phyloP scores from a whole-genome alignment of 2,329 filamentous ascomycete species.

The Bertia moriformis region DNA sequence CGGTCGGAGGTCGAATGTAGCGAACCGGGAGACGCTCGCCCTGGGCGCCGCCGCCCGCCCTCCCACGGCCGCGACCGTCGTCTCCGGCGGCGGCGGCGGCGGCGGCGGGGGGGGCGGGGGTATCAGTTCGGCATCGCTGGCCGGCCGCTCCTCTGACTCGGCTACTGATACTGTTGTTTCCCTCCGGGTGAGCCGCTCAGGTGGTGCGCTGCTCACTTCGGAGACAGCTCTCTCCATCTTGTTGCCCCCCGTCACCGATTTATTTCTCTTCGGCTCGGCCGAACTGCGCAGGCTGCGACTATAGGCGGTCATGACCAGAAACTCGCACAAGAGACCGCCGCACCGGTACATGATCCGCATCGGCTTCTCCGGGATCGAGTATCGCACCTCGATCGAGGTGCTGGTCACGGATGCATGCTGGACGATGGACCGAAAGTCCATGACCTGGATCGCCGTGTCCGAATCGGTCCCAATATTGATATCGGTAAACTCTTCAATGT shows the following conservation, averaged over 20 bases:
- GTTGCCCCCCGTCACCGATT: constrained; percentile 13
- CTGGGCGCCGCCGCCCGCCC: constrained; percentile 15
- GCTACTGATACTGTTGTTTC: too few species aligned
- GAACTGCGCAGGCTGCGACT: constrained; percentile 32
- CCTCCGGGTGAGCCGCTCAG: too few species aligned
- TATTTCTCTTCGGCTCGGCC: constrained; percentile 25
- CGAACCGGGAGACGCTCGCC: constrained; percentile 18
- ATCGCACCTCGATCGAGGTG: constrained; percentile 51
- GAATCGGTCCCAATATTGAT: constrained; percentile 62
- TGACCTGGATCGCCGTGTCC: constrained; percentile 69
- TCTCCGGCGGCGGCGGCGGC: constrained; percentile 13
- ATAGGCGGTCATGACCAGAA: constrained; percentile 64
- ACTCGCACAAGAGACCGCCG: constrained; percentile 58
- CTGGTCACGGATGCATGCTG: constrained; percentile 59
- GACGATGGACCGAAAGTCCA: constrained; percentile 69
- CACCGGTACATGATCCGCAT: constrained; percentile 59
- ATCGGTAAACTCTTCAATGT: constrained; percentile 62
- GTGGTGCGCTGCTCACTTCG: too few species aligned
- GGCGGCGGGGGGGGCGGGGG: too few species aligned
- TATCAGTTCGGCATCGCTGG: constrained; percentile 4
- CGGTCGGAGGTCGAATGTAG: constrained; percentile 29
- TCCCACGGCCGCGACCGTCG: constrained; percentile 4
- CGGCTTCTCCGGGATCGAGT: constrained; percentile 57
- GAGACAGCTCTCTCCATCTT: constrained; percentile 15
- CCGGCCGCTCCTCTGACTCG: constrained; percentile 10